Percentiles rank a stretch among this genome's conserved stretches.
Conservation (phyloP, 148 eudicot genomes). For the Camellia sinensis region DNA sequence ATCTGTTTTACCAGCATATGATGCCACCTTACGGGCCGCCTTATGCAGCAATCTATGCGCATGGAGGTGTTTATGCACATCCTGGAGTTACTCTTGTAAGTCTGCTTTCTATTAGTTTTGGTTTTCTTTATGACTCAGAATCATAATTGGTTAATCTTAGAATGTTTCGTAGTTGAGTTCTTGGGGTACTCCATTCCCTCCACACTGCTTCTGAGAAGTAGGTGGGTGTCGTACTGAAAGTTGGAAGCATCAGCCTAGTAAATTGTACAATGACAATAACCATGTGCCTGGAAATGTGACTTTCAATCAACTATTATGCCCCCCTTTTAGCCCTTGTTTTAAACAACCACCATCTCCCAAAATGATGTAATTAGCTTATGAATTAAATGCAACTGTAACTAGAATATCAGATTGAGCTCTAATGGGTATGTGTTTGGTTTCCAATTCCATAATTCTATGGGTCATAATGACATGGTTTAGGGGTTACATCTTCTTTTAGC, state of each 20-base stretch:
- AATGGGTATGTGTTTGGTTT: neutral
- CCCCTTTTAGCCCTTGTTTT: neutral
- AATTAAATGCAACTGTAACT: neutral
- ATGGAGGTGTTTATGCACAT: slow-evolving; percentile 87
- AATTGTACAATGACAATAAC: neutral
- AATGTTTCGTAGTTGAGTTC: slow-evolving; percentile 10
- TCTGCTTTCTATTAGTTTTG: neutral
- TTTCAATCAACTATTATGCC: neutral
- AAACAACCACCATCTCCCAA: neutral
- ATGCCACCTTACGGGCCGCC: slow-evolving; percentile 88
- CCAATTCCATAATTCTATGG: neutral
- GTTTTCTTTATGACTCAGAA: neutral
- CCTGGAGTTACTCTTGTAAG: slow-evolving; percentile 77
- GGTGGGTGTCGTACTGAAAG: neutral
- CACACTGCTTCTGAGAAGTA: neutral
- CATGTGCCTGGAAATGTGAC: neutral
- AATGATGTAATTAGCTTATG: neutral
- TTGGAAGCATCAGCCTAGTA: neutral
- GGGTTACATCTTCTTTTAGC: neutral
- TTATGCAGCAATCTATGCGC: slow-evolving; percentile 82
- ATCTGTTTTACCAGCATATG: slow-evolving; percentile 52
- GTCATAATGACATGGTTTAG: neutral
- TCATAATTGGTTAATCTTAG: neutral
- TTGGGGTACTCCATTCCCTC: neutral
- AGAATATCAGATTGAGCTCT: neutral